phyloP scores from a whole-genome alignment of 2,329 filamentous ascomycete species.

The Pseudogymnoascus sp. region DNA sequence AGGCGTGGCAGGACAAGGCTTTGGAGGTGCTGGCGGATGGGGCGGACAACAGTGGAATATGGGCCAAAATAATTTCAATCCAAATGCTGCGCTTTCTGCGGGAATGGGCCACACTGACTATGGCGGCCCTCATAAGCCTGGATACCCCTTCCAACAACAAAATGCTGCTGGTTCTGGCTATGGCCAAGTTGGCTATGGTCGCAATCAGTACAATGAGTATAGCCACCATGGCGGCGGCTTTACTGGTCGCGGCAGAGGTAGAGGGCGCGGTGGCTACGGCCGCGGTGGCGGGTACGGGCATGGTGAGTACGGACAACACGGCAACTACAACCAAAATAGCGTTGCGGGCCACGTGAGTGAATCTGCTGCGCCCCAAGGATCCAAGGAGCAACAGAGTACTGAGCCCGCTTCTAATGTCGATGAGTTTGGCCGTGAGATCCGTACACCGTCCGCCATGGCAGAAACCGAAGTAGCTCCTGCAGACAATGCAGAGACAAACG shows the following conservation, averaged over 20 bases:
- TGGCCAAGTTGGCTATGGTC: conserved; percentile 79
- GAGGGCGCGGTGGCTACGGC: conserved; percentile 29
- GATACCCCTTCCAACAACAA: conserved; percentile 44
- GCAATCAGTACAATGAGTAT: conserved; percentile 68
- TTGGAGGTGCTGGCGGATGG: conserved; percentile 63
- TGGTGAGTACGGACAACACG: conserved; percentile 9
- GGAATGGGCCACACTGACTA: conserved; percentile 74
- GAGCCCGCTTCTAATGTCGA: conserved; percentile 24
- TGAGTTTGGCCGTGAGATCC: conserved; percentile 32
- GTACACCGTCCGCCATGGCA: conserved; percentile 13
- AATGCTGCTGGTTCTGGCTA: conserved; percentile 59
- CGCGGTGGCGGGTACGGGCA: conserved; percentile 19
- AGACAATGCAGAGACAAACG: background rate
- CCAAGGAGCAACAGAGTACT: conserved; percentile 23
- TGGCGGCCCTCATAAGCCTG: conserved; percentile 64
- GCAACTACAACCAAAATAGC: background rate
- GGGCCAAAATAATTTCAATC: conserved; percentile 82
- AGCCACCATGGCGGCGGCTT: conserved; percentile 56
- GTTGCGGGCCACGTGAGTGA: conserved; percentile 22
- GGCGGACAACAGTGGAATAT: conserved; percentile 73
- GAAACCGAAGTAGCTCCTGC: background rate
- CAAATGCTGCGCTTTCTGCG: conserved; percentile 57
- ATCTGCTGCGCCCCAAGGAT: conserved; percentile 23
- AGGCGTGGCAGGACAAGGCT: conserved; percentile 52
- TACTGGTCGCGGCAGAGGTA: conserved; percentile 31